Evolutionary conservation across 768 basidiomycete genomes (phyloP), one percentile per base, ranked within the genome.

Genomic region (Suillus lakei): DNA sequence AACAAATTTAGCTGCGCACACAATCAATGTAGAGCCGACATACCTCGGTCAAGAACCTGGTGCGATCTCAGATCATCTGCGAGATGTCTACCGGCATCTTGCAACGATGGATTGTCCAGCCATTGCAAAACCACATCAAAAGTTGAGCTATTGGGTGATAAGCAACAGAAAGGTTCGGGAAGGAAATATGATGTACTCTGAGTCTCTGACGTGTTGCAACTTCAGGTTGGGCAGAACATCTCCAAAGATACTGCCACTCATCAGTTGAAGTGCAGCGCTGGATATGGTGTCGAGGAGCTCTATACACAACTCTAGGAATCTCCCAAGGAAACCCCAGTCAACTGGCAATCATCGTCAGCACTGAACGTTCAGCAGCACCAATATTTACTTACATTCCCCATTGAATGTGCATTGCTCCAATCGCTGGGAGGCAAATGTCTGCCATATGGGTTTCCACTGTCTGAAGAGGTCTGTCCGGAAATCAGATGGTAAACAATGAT

Each of bases 281-380:
- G 78, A 68, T 32, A 81, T 72, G 30, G 69, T 73, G 67, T 84
- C 85, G 41, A 88, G 71, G 13, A 87, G 68, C 0, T 65, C 69
- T 18, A 84, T 69, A 6, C 78, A 76, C 13, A 74, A 75, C 64
- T 84, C 79, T 0, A 88, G 68, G 10, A 87, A 66, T 60, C 79
- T 78, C 38, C 76, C 79, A 64, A 85, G 86, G 30, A 88, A 74
- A 41, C 71, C 73, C 89, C 89, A 91, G 65, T 88, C 78, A 69
- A 87, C 89, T 91, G 56, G 44, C 21, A 39, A n/a, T 26, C 48
- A 64, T 50, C 67, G 68, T 62, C 44, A 63, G 39, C 23, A 61
- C 50, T 5, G 10, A 26, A 59, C 23, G 6, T 10, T 15, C 32
- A 4, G 21, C n/a, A 10, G 9, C 9, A 32, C 4, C 12, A 34